These are phyloP conservation scores for Starmera dryadoides DNA, from an alignment of 805 yeast species.

Conservation along the genomic window DNA sequence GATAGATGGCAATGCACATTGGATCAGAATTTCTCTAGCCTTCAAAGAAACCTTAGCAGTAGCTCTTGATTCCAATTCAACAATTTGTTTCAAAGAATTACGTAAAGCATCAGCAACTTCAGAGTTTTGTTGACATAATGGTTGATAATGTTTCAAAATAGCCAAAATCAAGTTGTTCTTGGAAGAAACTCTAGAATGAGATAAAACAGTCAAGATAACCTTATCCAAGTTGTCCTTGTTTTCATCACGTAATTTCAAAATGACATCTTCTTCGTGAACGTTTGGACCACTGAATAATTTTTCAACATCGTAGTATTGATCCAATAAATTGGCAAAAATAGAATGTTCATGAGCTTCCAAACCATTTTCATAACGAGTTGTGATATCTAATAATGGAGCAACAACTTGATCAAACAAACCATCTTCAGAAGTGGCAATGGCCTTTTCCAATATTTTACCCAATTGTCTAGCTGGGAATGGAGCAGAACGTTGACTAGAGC, in stretches of 20 bases:
- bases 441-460: conserved; percentile 60
- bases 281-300: conserved; percentile 68
- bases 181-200: conserved; percentile 90
- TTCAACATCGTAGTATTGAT: conserved; percentile 74
- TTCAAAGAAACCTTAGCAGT: conserved; percentile 91
- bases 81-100: conserved; percentile 67
- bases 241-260: conserved; percentile 81
- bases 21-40: conserved; percentile 93
- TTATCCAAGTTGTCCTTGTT: conserved; percentile 65
- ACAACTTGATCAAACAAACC: conserved; percentile 49
- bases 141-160: conserved; percentile 75
- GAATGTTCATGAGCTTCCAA: conserved; percentile 76
- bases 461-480: conserved; percentile 93
- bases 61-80: conserved; percentile 82
- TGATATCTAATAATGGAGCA: conserved; percentile 69
- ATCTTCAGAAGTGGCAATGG: conserved; percentile 42
- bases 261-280: conserved; percentile 81
- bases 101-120: conserved; percentile 63
- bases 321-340: conserved; percentile 62
- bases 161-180: conserved; percentile 88
- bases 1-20: conserved; percentile 93
- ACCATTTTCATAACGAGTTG: conserved; percentile 66
- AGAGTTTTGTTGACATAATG: conserved; percentile 65
- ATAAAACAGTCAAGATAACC: conserved; percentile 68
- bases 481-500: conserved; percentile 56